phyloP scores from a whole-genome alignment of 805 yeast species.

The Yamadazyma takamatsuzukensis region DNA sequence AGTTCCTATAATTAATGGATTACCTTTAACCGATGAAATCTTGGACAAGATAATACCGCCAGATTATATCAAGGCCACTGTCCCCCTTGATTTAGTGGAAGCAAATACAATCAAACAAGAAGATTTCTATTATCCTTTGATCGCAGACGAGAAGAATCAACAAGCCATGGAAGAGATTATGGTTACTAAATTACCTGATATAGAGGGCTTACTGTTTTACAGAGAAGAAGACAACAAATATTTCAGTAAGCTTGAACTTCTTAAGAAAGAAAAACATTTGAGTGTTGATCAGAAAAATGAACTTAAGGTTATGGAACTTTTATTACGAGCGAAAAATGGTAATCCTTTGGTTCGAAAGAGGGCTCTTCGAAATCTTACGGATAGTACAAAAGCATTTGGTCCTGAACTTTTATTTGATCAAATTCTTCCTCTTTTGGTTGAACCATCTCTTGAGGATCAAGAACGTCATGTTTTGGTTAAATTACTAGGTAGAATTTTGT shows the following conservation, averaged over 20 bases:
- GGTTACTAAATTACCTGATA: slow-evolving; percentile 31
- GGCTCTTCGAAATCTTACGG: slow-evolving; percentile 59
- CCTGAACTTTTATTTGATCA: slow-evolving; percentile 65
- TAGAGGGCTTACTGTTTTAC: slow-evolving; percentile 62
- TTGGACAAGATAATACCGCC: slow-evolving; percentile 49
- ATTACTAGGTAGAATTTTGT: slow-evolving; percentile 64
- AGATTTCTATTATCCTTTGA: slow-evolving; percentile 54
- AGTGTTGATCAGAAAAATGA: slow-evolving; percentile 56
- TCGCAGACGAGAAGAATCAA: slow-evolving; percentile 22
- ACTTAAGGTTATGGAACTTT: slow-evolving; percentile 54
- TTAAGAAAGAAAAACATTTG: slow-evolving; percentile 20
- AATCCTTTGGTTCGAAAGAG: slow-evolving; percentile 61
- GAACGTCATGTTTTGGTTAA: slow-evolving; percentile 83
- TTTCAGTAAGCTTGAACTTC: slow-evolving; percentile 53
- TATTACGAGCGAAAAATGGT: slow-evolving; percentile 78
- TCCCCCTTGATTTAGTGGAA: slow-evolving; percentile 28
- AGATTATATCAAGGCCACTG: slow-evolving; percentile 43
- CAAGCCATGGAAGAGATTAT: slow-evolving; percentile 16
- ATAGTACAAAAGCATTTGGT: slow-evolving; percentile 61
- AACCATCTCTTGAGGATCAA: slow-evolving; percentile 67
- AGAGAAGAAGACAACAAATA: slow-evolving; percentile 68
- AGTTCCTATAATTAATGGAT: slow-evolving; percentile 27
- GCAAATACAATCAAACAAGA: background rate
- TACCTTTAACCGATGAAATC: slow-evolving; percentile 40
- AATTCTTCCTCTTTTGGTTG: slow-evolving; percentile 73